Percentiles rank a stretch among this genome's conserved stretches.
phyloP scores from a whole-genome alignment of 73 alveolate genomes.

The Tetrahymena thermophila region DNA sequence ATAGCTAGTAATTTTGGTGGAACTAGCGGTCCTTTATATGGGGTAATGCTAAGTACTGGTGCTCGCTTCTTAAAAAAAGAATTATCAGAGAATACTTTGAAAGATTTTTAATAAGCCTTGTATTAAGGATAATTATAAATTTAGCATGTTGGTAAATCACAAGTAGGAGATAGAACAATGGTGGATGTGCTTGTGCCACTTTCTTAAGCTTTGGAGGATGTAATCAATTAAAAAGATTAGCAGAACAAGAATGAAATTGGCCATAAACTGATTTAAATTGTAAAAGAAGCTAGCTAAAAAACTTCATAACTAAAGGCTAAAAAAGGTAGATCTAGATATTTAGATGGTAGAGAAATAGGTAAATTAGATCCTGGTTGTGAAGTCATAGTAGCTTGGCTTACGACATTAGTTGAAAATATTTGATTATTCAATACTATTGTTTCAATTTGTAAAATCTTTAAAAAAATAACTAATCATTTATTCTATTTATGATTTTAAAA shows the following conservation, averaged over 20 bases:
- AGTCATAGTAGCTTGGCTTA: neutral
- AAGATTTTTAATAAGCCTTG: neutral
- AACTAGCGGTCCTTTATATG: conserved; percentile 59
- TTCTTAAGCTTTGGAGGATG: neutral
- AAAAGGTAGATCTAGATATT: conserved; percentile 47
- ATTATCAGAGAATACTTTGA: conserved; percentile 17
- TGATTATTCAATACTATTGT: neutral
- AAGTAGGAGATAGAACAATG: conserved; percentile 64
- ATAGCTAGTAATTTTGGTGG: conserved; percentile 60
- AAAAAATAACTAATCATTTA: too few relatives aligned
- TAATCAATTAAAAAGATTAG: neutral
- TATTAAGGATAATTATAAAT: neutral
- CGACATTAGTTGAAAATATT: neutral
- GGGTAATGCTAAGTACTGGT: conserved; percentile 41
- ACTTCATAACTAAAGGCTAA: conserved; percentile 28
- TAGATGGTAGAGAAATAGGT: conserved; percentile 55
- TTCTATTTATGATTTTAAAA: too few relatives aligned
- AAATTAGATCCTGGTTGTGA: conserved; percentile 54
- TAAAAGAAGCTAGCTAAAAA: conserved; percentile 23
- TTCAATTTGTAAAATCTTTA: too few relatives aligned
- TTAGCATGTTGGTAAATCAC: conserved; percentile 47
- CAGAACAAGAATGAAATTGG: conserved; percentile 9
- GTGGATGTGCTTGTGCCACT: conserved; percentile 52
- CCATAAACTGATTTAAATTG: conserved; percentile 23
- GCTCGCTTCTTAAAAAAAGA: conserved; percentile 38